Base-by-base conservation (phyloP, 805 yeast genomes). In the Schwanniomyces occidentalis region DNA sequence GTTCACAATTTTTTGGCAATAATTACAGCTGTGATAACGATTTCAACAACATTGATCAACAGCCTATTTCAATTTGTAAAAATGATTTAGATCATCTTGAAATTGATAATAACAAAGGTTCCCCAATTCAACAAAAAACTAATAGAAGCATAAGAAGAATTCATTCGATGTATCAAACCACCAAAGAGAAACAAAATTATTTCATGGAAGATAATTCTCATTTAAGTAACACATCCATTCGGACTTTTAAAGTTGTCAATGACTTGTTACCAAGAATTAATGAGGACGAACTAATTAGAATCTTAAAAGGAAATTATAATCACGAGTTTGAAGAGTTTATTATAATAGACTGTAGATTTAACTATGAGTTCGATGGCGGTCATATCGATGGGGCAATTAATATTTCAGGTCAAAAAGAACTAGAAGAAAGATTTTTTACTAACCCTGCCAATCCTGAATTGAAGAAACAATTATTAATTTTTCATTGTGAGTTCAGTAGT, bases 401-500 rank as follows among this genome's bases (percentile, higher is more conserved):
- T 56, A 70, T 89, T 19, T 78, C 85, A 25, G 75, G 83, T 23
- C 82, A 83, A 46, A 75, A 75, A 36, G 83, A 78, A 31, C 65
- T 91, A 27, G 95, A 87, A 49, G 63, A 70, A 24, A 56, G 58
- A 30, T 73, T 89, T 44, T 63, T 58, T 19, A 35, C 40, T 73
- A 16, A 48, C 47, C 12, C 30, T 10, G 24, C 26, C 8, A 25
- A 28, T n/a, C 24, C 28, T 32, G 15, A 45, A 48, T 18, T 45
- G 39, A 37, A 37, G 34, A 70, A 65, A 13, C 69, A 69, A 14
- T 63, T 93, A 36, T 57, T 91, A 5, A 71, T 93, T 8, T 91
- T 93, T 67, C 97, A 93, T 61, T 93, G 99, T 63, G 99, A 93
- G 61, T 91, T 88, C 57, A 83, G 95, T 24, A 78, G 95, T 5